These are phyloP conservation scores for Sistotremastrum suecicum DNA, from an alignment of 768 basidiomycete species.

Conservation along the genomic window DNA sequence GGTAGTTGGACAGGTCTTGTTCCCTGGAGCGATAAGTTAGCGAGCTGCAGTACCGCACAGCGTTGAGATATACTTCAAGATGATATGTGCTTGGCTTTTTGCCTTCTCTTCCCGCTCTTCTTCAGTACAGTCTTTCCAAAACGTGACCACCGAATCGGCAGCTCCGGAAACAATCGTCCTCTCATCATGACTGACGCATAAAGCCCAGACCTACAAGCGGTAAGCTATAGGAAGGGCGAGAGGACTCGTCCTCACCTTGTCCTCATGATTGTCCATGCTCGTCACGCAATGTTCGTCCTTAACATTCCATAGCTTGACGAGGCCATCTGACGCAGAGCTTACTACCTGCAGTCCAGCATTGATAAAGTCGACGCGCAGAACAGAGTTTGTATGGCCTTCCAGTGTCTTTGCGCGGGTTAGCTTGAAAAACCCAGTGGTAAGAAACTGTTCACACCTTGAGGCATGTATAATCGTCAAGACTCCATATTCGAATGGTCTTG, in stretches of 20 bases:
- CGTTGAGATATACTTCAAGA: slow-evolving; percentile 53
- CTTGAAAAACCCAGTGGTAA: neutral
- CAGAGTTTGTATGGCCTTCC: slow-evolving; percentile 96
- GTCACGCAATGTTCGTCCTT: slow-evolving; percentile 73
- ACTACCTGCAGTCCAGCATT: slow-evolving; percentile 75
- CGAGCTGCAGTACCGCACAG: neutral
- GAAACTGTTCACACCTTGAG: slow-evolving; percentile 29
- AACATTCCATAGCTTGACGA: slow-evolving; percentile 93
- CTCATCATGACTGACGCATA: slow-evolving; percentile 73
- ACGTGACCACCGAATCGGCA: slow-evolving; percentile 89
- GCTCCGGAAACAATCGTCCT: slow-evolving; percentile 81
- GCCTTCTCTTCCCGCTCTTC: slow-evolving; percentile 67
- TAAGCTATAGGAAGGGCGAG: neutral
- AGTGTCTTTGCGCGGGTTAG: slow-evolving; percentile 49
- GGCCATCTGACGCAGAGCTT: slow-evolving; percentile 83
- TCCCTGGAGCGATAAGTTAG: slow-evolving; percentile 39
- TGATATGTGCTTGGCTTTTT: slow-evolving; percentile 52
- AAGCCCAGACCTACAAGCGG: slow-evolving; percentile 76
- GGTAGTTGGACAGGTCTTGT: slow-evolving; percentile 89
- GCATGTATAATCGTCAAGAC: slow-evolving; percentile 83
- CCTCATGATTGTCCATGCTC: slow-evolving; percentile 95
- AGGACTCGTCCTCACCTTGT: slow-evolving; percentile 50
- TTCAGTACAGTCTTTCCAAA: slow-evolving; percentile 93
- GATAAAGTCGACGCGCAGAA: slow-evolving; percentile 84
- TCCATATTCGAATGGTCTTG: slow-evolving; percentile 91